phyloP scores from a whole-genome alignment of 257 asterid genomes.

The Linaria vulgaris region DNA sequence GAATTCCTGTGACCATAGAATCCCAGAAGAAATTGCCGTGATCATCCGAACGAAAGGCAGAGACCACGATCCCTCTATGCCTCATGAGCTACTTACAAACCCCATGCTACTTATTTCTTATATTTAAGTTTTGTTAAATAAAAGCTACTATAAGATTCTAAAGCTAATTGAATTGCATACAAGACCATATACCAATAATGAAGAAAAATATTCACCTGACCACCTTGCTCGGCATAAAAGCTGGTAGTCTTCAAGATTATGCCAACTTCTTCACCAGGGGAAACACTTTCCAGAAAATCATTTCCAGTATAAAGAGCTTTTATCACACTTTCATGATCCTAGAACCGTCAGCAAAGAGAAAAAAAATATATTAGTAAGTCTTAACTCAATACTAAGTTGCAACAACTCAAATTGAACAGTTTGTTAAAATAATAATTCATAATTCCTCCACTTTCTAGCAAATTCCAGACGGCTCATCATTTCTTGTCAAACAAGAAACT shows the following conservation, averaged over 20 bases:
- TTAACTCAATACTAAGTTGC: neutral
- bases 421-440: too few relatives aligned
- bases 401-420: too few relatives aligned
- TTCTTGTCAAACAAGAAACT: too few relatives aligned
- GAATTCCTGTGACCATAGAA: too few relatives aligned
- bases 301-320: conserved; percentile 85
- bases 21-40: too few relatives aligned
- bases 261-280: conserved; percentile 75
- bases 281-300: conserved; percentile 66
- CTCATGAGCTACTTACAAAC: too few relatives aligned
- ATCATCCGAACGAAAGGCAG: too few relatives aligned
- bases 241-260: conserved; percentile 79
- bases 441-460: too few relatives aligned
- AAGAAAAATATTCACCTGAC: conserved; percentile 65
- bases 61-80: too few relatives aligned
- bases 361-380: conserved; percentile 18
- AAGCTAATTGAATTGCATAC: conserved; percentile 7
- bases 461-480: too few relatives aligned
- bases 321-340: conserved; percentile 81
- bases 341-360: conserved; percentile 24
- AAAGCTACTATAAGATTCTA: conserved; percentile 1
- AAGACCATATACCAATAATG: neutral
- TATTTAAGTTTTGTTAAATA: too few relatives aligned
- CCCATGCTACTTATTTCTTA: too few relatives aligned
- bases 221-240: conserved; percentile 99